phyloP scores from a whole-genome alignment of 352 stramenopile species.

The Albugo candida region DNA sequence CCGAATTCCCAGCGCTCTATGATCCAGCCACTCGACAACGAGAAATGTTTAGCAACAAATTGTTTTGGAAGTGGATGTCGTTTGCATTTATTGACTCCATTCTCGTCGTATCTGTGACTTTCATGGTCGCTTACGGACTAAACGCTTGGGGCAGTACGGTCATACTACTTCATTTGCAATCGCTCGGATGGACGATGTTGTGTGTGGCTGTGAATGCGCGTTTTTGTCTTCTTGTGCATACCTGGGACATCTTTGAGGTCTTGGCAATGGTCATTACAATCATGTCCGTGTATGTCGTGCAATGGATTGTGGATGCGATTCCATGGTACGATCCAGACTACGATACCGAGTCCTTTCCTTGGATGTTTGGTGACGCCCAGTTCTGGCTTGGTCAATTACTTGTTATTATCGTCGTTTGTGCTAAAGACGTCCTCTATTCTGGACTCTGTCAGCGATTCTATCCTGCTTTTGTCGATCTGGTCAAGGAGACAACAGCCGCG shows the following conservation, averaged over 20 bases:
- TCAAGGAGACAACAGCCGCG: conserved; percentile 22
- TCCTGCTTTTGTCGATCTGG: conserved; percentile 50
- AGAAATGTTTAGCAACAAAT: conserved; percentile 48
- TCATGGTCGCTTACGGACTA: conserved; percentile 27
- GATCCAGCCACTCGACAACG: conserved; percentile 28
- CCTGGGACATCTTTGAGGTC: conserved; percentile 48
- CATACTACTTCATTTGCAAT: conserved; percentile 41
- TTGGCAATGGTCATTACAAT: conserved; percentile 35
- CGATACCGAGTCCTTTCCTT: conserved; percentile 59
- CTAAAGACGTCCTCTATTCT: conserved; percentile 58
- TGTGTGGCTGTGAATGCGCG: conserved; percentile 60
- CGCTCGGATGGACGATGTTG: conserved; percentile 49
- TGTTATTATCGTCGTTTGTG: conserved; percentile 27
- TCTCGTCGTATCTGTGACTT: conserved; percentile 39
- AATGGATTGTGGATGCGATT: conserved; percentile 53
- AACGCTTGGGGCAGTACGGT: conserved; percentile 33
- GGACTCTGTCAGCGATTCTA: conserved; percentile 36
- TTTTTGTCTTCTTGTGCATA: conserved; percentile 64
- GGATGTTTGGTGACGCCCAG: conserved; percentile 36
- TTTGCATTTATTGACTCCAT: conserved; percentile 61
- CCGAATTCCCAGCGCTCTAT: conserved; percentile 50
- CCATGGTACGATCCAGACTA: conserved; percentile 27
- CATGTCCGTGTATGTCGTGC: conserved; percentile 30
- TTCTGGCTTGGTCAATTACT: conserved; percentile 68
- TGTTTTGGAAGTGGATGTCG: conserved; percentile 78